Evolutionary conservation across 73 alveolate species (phyloP).

Genomic region (Paramecium biaurelia): DNA sequence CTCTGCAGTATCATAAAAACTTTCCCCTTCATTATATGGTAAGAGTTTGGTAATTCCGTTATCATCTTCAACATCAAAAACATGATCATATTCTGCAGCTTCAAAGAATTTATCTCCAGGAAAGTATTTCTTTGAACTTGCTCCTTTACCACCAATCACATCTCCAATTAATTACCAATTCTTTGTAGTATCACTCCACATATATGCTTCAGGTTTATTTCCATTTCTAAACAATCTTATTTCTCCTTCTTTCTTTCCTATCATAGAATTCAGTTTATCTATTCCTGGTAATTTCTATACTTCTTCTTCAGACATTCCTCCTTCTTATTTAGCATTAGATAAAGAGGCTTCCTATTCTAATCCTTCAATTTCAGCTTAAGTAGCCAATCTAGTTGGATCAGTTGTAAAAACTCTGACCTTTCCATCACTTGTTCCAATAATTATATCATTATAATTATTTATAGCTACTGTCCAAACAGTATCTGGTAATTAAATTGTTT

Average conservation of each 20-base stretch:
- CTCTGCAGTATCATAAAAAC: constrained; percentile 91
- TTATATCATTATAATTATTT: constrained; percentile 86
- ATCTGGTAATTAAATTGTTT: constrained; percentile 89
- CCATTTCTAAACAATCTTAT: constrained; percentile 92
- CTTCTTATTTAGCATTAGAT: constrained; percentile 71
- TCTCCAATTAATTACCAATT: constrained; percentile 98
- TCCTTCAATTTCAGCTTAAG: constrained; percentile 81
- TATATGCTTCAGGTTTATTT: constrained; percentile 92
- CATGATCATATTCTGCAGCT: constrained; percentile 97
- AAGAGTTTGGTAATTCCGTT: constrained; percentile 86
- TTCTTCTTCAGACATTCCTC: constrained; percentile 73
- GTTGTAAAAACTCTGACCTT: constrained; percentile 88
- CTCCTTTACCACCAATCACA: constrained; percentile 81
- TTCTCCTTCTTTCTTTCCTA: constrained; percentile 97
- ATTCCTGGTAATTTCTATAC: constrained; percentile 84
- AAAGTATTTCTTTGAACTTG: constrained; percentile 71
- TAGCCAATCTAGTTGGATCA: constrained; percentile 77
- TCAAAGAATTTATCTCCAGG: constrained; percentile 95
- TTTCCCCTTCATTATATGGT: constrained; percentile 97
- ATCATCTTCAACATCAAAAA: constrained; percentile 96
- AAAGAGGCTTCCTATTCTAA: constrained; percentile 78
- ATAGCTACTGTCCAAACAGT: constrained; percentile 93
- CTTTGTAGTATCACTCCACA: constrained; percentile 85
- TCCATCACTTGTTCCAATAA: constrained; percentile 96
- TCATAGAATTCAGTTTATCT: constrained; percentile 70